Base-by-base conservation (phyloP, 805 yeast genomes). In the Pichia phayaonensis region DNA sequence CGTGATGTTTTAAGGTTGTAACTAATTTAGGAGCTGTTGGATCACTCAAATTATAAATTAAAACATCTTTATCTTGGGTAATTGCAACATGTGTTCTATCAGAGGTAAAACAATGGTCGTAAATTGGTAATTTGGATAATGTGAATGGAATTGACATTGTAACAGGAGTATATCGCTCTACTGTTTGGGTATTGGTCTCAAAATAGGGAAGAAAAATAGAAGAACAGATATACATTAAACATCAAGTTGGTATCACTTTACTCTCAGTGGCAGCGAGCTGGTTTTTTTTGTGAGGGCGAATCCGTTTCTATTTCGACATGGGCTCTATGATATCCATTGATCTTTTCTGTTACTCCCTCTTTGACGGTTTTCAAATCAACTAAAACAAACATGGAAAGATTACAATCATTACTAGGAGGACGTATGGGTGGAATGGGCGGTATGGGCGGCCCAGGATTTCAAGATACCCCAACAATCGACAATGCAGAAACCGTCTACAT, bases 401-500 rank as follows among this genome's bases (percentile, higher is more conserved):
- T 66, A 41, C 68, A 66, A 45, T 61, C 69, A 46, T 54, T 66
- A 27, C 50, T 66, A 26, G 69, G 69, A 27, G 58, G 61, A 23
- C 62, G 69, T 56, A 56, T 65, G 62, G 63, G 65, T 27, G 69
- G 69, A 20, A 57, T 62, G 24, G 65, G 66, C 2, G 61, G 59
- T 12, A 43, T 47, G 48, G 64, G 59, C 44, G 56, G 56, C 6
- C 45, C 53, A 24, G 50, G 48, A 20, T 44, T 54, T 16, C 62
- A 58, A 36, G 96, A 88, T 62, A 81, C 86, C 2, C 92, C 92
- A 22, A 86, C 88, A 43, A 86, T 90, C 48, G 99, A 92, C 70
- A 90, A 92, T 60, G 86, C 96, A 40, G 99, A 94, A 70, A 90
- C 98, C 0, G 97, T 94, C 11, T 88, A 92, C 70, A 90, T 94